Evolutionary conservation across 1,284 basidiomycete species (phyloP).

Genomic region (Melanopsichium pennsylvanicum): DNA sequence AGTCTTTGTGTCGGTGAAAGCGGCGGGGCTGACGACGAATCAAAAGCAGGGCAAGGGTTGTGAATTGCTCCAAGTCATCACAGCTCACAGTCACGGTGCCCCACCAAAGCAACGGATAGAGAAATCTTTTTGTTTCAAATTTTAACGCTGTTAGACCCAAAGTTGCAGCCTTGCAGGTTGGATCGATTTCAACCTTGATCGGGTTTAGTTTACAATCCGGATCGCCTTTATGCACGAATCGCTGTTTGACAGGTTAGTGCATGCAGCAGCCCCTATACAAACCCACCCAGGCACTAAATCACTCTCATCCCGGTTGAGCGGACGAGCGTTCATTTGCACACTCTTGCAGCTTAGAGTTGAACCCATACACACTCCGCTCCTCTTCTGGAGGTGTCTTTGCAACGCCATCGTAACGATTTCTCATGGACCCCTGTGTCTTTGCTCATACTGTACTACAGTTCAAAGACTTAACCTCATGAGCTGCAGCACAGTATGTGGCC

Average conservation of each 20-base stretch:
- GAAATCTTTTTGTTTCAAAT: no score
- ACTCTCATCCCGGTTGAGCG: neutral
- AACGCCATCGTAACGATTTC: constrained; percentile 1
- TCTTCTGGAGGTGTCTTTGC: neutral
- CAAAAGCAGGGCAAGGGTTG: constrained; percentile 18
- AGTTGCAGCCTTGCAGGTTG: no score
- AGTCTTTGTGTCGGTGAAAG: constrained; percentile 12
- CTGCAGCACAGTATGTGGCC: constrained; percentile 3
- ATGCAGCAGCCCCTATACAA: constrained; percentile 14
- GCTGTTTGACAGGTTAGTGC: constrained; percentile 21
- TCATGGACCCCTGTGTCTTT: constrained; percentile 19
- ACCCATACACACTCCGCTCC: constrained; percentile 9
- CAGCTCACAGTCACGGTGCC: no score
- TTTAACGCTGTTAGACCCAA: no score
- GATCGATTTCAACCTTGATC: no score
- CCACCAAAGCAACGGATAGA: no score
- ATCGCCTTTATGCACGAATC: constrained; percentile 23
- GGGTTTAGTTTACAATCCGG: no score
- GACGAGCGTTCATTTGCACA: neutral
- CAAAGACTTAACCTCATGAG: neutral
- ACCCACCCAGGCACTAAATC: neutral
- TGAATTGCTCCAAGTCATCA: no score
- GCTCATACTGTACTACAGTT: neutral
- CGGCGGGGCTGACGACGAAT: constrained; percentile 15
- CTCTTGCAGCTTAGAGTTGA: constrained; percentile 16